Base-by-base conservation (phyloP, 805 yeast species). In the Sugiyamaella floridensis region DNA sequence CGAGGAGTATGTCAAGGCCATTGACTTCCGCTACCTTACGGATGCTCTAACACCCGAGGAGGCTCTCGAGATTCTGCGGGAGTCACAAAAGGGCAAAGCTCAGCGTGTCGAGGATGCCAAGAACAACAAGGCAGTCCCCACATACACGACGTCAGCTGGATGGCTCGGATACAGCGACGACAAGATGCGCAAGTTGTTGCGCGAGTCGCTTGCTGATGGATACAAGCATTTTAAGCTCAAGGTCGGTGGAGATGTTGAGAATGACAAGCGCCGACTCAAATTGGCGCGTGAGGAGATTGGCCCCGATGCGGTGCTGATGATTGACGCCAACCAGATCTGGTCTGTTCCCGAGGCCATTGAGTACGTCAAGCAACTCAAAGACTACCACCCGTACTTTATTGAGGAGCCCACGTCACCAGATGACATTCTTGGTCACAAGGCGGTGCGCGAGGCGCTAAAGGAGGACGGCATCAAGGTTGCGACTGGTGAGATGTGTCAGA, bases 101-200 rank as follows among this genome's bases (percentile, higher is more conserved):
- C 59, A 61, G 45, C 56, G 75, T 48, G 34, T 71, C 32, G 45
- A 65, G 47, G 68, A 67, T 16, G 75, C 74, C 4, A 45, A 57
- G 15, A 57, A 60, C 32, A 64, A 66, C 55, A 52, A 52, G 8
- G 76, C 75, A 1, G 76, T 73, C 20, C 76, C 75, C 2, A 73
- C 73, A 4, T 73, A 73, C 56, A 72, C 76, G 28, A 73, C 76
- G n/a, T 64, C 73, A 37, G 76, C 76, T 4, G 76, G 76, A 15
- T 73, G 76, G 76, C 62, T 73, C 15, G 76, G 74, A 6, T 73
- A 68, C 55, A 56, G 62, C 34, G 76, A 71, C 43, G 76, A 73
- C 26, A 72, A 72, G 52, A 71, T 72, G 72, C 65, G 66, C 45
- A 48, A 54, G 14, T 56, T 71, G 41, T 55, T 71, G 32, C 53